Conservation (phyloP, 176 grass and related monocot genomes). For the Bolboschoenus planiculmis region DNA sequence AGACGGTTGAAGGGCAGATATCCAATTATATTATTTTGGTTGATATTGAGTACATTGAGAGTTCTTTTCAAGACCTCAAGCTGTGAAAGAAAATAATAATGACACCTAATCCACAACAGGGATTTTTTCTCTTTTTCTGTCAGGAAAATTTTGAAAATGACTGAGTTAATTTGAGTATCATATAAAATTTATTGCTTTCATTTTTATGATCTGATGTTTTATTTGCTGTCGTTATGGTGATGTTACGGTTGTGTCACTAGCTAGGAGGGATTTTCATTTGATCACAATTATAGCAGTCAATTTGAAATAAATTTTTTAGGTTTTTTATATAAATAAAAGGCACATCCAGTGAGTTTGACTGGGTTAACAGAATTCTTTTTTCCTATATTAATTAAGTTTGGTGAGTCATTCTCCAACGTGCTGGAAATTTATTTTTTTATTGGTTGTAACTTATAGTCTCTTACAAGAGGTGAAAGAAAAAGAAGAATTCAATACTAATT, state of each 20-base stretch:
- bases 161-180: not conserved
- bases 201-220: not conserved
- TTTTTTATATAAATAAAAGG: not conserved
- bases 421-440: too few relatives aligned
- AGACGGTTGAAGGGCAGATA: not conserved
- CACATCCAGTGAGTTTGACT: not conserved
- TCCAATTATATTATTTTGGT: not conserved
- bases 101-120: not conserved
- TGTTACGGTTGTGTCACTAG: not conserved
- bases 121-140: not conserved
- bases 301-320: not conserved
- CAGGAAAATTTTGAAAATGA: not conserved
- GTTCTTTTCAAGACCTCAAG: not conserved
- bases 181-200: not conserved
- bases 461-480: not conserved
- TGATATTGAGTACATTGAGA: not conserved
- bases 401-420: too few relatives aligned
- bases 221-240: not conserved
- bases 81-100: constrained; percentile 1
- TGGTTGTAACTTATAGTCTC: not conserved
- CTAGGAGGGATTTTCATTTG: not conserved
- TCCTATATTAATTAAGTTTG: too few relatives aligned
- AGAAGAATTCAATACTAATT: not conserved
- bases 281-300: not conserved
- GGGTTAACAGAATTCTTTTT: not conserved